Percentiles rank a stretch among this genome's conserved stretches.
Conservation (phyloP, 257 asterid species). For the Ilex aquifolium region DNA sequence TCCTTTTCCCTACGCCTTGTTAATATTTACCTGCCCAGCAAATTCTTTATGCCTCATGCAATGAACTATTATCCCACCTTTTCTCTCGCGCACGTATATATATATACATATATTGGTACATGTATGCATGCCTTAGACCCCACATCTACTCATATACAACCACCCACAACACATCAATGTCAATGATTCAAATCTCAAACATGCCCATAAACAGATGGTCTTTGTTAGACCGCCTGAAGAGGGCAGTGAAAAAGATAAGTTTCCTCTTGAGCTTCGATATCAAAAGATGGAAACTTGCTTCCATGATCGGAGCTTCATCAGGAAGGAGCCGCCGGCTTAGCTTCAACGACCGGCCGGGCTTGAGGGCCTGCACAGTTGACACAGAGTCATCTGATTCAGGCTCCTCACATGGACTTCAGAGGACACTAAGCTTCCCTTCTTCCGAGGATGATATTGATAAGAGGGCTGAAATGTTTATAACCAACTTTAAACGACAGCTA, state of each 20-base stretch:
- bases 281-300: slow-evolving; percentile 50
- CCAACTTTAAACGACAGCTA: slow-evolving; percentile 64
- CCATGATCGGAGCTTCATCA: slow-evolving; percentile 44
- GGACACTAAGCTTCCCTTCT: slow-evolving; percentile 64
- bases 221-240: slow-evolving; percentile 50
- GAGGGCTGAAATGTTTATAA: slow-evolving; percentile 81
- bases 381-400: slow-evolving; percentile 20
- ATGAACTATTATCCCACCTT: neutral
- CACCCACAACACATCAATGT: neutral
- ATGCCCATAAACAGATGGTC: slow-evolving; percentile 42
- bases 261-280: slow-evolving; percentile 45
- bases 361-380: slow-evolving; percentile 29
- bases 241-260: slow-evolving; percentile 73
- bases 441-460: slow-evolving; percentile 81
- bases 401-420: slow-evolving; percentile 29
- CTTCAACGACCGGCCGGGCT: slow-evolving; percentile 57
- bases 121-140: neutral
- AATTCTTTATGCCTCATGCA: neutral
- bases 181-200: neutral
- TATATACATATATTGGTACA: no score
- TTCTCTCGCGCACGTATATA: neutral
- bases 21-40: slow-evolving; percentile 14
- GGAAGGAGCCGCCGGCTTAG: slow-evolving; percentile 45
- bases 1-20: slow-evolving; percentile 19
- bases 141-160: neutral